Evolutionary conservation across 768 basidiomycete genomes (phyloP).

Genomic region (Mycena crocata): DNA sequence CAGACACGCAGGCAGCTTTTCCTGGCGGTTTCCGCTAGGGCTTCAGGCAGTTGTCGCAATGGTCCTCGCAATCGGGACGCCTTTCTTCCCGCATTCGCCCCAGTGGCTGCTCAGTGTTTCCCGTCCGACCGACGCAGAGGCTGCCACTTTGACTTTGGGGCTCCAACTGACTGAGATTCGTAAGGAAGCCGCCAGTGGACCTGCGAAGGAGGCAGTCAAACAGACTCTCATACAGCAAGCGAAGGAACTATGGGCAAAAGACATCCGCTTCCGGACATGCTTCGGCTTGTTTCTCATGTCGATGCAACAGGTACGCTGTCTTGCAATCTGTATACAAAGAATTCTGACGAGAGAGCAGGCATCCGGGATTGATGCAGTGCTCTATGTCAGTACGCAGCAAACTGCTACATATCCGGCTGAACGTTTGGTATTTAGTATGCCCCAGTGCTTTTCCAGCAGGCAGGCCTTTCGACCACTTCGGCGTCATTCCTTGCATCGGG

Average conservation of each 20-base stretch:
- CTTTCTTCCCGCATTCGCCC: conserved; percentile 52
- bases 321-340: background rate
- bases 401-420: conserved; percentile 6
- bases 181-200: conserved; percentile 22
- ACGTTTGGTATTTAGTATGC: conserved; percentile 48
- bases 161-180: conserved; percentile 44
- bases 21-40: conserved; percentile 53
- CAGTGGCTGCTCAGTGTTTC: conserved; percentile 53
- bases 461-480: conserved; percentile 59
- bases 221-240: conserved; percentile 30
- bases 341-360: conserved; percentile 38
- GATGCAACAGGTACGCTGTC: conserved; percentile 51
- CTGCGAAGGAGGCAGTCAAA: conserved; percentile 10
- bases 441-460: conserved; percentile 61
- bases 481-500: conserved; percentile 64
- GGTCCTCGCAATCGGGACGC: conserved; percentile 43
- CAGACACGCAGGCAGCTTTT: conserved; percentile 41
- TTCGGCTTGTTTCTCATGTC: conserved; percentile 57
- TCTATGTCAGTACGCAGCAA: conserved; percentile 39
- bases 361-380: conserved; percentile 48
- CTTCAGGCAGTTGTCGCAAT: conserved; percentile 45
- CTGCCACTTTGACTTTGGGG: conserved; percentile 38
- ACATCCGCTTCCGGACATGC: conserved; percentile 45
- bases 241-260: conserved; percentile 41
- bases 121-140: conserved; percentile 47